Conservation (phyloP, 805 yeast species). For the Jamesozyma gamospora region DNA sequence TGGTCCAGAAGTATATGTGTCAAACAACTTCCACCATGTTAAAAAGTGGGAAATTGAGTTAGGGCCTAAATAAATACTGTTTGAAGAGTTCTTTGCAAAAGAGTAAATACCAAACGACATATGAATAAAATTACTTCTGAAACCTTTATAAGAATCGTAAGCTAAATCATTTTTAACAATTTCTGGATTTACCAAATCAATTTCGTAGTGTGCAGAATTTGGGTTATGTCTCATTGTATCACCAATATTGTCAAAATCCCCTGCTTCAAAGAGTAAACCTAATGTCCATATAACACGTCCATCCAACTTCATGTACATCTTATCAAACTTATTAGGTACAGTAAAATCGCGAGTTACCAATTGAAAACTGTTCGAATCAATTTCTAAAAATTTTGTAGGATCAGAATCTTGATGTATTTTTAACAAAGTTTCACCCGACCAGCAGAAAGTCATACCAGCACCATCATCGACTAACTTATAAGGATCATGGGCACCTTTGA, state of each 20-base stretch:
- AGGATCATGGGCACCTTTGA: slow-evolving; percentile 52
- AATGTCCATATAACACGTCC: slow-evolving; percentile 70
- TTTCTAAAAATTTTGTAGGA: slow-evolving; percentile 40
- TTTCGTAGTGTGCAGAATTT: slow-evolving; percentile 54
- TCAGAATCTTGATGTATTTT: slow-evolving; percentile 41
- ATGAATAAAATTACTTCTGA: slow-evolving; percentile 56
- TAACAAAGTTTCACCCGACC: slow-evolving; percentile 47
- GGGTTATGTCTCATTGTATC: slow-evolving; percentile 36
- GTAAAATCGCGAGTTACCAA: slow-evolving; percentile 43
- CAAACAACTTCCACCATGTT: slow-evolving; percentile 74
- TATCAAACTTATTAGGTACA: slow-evolving; percentile 27
- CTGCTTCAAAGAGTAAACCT: slow-evolving; percentile 67
- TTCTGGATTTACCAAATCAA: slow-evolving; percentile 48
- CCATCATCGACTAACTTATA: slow-evolving; percentile 46
- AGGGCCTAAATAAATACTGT: slow-evolving; percentile 67
- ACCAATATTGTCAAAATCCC: slow-evolving; percentile 31
- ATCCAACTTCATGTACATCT: slow-evolving; percentile 48
- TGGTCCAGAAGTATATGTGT: slow-evolving; percentile 69
- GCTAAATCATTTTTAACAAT: slow-evolving; percentile 30
- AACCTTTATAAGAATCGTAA: slow-evolving; percentile 55
- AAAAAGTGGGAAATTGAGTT: slow-evolving; percentile 56
- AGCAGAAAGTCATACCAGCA: slow-evolving; percentile 56
- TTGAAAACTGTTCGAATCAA: slow-evolving; percentile 47
- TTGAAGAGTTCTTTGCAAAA: slow-evolving; percentile 35
- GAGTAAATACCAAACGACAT: slow-evolving; percentile 35